Conservation (phyloP, 768 basidiomycete species). For the Sporobolomyces roseus region DNA sequence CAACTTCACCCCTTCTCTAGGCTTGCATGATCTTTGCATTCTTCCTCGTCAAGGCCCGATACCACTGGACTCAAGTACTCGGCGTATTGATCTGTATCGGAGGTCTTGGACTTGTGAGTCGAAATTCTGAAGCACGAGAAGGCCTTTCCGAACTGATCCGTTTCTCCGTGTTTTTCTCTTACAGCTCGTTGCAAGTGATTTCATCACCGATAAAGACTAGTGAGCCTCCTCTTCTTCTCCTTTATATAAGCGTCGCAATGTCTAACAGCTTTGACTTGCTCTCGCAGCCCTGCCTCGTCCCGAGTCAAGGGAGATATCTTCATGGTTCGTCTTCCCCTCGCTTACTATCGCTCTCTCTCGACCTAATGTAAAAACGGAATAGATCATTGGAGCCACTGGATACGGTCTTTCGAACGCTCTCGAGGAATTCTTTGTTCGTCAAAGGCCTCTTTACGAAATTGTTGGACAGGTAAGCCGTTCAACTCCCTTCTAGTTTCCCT, state of each 20-base stretch:
- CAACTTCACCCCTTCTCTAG: slow-evolving; percentile 23
- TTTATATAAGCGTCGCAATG: background rate
- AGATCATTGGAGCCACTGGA: slow-evolving; percentile 39
- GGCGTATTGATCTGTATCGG: slow-evolving; percentile 43
- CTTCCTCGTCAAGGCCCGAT: slow-evolving; percentile 38
- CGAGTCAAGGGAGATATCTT: slow-evolving; percentile 37
- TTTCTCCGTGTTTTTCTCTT: background rate
- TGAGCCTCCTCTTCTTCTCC: background rate
- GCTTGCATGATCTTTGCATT: slow-evolving; percentile 44
- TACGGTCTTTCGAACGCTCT: slow-evolving; percentile 41
- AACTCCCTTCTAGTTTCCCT: background rate
- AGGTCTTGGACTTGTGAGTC: slow-evolving; percentile 41
- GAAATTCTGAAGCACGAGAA: too few species aligned
- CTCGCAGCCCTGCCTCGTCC: slow-evolving; percentile 15
- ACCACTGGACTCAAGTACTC: slow-evolving; percentile 42
- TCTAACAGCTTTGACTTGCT: background rate
- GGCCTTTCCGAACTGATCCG: background rate
- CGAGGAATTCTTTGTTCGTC: slow-evolving; percentile 44
- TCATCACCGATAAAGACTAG: slow-evolving; percentile 40
- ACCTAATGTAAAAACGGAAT: background rate
- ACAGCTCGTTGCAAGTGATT: slow-evolving; percentile 41
- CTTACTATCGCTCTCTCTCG: background rate
- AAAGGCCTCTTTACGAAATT: slow-evolving; percentile 44
- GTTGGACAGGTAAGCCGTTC: slow-evolving; percentile 35
- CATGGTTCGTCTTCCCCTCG: slow-evolving; percentile 15